These are phyloP conservation scores for Colletotrichum caudatum DNA, from an alignment of 2,329 filamentous ascomycete species.

Conservation along the genomic window DNA sequence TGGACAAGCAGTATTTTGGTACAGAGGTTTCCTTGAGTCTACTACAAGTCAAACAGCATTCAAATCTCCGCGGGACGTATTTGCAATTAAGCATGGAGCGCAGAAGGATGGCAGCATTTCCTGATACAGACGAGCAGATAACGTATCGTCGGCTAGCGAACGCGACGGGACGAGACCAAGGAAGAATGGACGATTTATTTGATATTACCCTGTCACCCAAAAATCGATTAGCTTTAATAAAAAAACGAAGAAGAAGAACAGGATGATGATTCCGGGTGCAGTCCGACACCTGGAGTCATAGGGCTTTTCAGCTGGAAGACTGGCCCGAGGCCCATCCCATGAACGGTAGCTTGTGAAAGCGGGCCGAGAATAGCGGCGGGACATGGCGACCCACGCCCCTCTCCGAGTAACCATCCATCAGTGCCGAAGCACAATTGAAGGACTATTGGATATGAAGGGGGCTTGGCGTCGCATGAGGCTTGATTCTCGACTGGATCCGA, in stretches of 20 bases:
- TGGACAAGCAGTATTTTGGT: slow-evolving; percentile 27
- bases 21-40: slow-evolving; percentile 3
- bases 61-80: slow-evolving; percentile 10
- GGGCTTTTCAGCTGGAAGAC: slow-evolving; percentile 9
- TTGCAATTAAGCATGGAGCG: slow-evolving; percentile 23
- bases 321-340: slow-evolving; percentile 38
- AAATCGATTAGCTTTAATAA: background rate
- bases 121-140: slow-evolving; percentile 27
- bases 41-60: slow-evolving; percentile 2
- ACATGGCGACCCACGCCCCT: slow-evolving; percentile 16
- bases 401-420: background rate
- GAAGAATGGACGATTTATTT: slow-evolving; percentile 34
- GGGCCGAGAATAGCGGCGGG: slow-evolving; percentile 29
- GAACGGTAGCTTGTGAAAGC: slow-evolving; percentile 38
- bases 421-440: slow-evolving; percentile 29
- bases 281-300: background rate
- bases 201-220: background rate
- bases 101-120: slow-evolving; percentile 24
- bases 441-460: background rate
- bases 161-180: slow-evolving; percentile 10
- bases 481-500: slow-evolving; percentile 5
- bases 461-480: slow-evolving; percentile 27
- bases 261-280: background rate
- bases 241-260: background rate
- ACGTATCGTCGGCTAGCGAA: slow-evolving; percentile 24